phyloP scores from a whole-genome alignment of 768 basidiomycete genomes.

The Pluteus cervinus region DNA sequence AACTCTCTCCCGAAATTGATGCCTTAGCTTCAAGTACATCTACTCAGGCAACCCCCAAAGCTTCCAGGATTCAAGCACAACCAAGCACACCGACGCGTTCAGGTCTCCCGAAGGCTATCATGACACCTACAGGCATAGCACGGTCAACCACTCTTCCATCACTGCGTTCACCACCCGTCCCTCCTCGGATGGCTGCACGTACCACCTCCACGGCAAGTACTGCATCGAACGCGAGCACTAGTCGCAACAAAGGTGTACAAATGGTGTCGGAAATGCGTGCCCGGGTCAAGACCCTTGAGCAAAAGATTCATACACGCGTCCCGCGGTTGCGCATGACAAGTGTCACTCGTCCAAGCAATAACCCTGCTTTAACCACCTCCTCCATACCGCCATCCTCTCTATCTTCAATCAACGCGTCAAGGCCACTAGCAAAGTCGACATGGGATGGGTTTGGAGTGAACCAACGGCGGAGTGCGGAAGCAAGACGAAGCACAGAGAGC shows the following conservation, averaged over 20 bases:
- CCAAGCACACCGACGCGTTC: too few relatives aligned
- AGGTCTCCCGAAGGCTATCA: conserved; percentile 33
- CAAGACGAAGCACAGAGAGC: conserved; percentile 39
- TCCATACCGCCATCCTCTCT: conserved; percentile 25
- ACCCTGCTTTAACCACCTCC: conserved; percentile 21
- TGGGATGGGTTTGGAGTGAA: conserved; percentile 34
- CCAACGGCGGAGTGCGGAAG: conserved; percentile 37
- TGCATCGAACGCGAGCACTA: conserved; percentile 38
- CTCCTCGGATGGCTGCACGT: conserved; percentile 39
- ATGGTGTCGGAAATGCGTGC: conserved; percentile 93
- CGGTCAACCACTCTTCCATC: conserved; percentile 57
- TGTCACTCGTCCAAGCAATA: conserved; percentile 48
- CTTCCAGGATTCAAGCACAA: too few relatives aligned
- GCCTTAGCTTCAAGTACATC: too few relatives aligned
- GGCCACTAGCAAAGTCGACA: conserved; percentile 36
- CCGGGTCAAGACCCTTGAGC: conserved; percentile 73
- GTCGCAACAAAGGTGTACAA: conserved; percentile 79
- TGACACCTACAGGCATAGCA: conserved; percentile 40
- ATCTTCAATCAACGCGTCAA: conserved; percentile 31
- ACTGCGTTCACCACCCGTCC: conserved; percentile 42
- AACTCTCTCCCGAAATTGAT: conserved; percentile 42
- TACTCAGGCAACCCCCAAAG: too few relatives aligned
- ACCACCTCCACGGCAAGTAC: conserved; percentile 34
- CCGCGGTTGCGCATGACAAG: conserved; percentile 81
- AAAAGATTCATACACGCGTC: conserved; percentile 84